Evolutionary conservation across 106 monocot genomes (phyloP).

Genomic region (Dendrobium huoshanense): DNA sequence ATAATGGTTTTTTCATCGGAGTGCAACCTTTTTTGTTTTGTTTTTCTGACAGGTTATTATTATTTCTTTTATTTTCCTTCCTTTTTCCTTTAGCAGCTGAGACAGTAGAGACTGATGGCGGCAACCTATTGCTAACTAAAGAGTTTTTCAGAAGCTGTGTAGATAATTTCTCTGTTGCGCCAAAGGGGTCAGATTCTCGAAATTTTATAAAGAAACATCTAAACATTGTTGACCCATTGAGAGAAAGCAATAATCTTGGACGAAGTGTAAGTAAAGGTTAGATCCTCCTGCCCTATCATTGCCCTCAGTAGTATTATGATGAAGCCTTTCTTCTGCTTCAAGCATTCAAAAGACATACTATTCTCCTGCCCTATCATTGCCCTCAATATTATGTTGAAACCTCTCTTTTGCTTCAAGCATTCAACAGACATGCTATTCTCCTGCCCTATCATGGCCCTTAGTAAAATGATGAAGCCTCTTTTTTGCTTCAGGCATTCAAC

Average conservation of each 20-base stretch:
- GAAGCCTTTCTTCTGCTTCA: background rate
- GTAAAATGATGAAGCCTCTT: background rate
- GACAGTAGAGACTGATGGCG: slow-evolving; percentile 38
- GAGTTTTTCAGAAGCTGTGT: slow-evolving; percentile 63
- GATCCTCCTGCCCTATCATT: background rate
- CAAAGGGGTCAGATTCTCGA: slow-evolving; percentile 24
- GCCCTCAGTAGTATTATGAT: background rate
- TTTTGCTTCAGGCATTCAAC: background rate
- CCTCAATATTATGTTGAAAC: background rate
- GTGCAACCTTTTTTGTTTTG: no score
- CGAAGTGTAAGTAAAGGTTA: slow-evolving; percentile 87
- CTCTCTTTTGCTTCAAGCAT: background rate
- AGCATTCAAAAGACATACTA: background rate
- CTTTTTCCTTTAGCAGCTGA: slow-evolving; percentile 32
- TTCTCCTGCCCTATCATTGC: background rate
- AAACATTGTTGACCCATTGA: slow-evolving; percentile 90
- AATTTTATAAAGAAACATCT: slow-evolving; percentile 62
- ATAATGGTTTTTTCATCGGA: no score
- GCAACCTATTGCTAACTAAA: slow-evolving; percentile 43
- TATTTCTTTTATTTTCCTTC: background rate
- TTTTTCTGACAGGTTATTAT: no score
- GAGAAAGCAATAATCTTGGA: slow-evolving; percentile 84
- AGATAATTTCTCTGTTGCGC: slow-evolving; percentile 30
- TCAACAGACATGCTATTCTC: background rate
- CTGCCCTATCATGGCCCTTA: background rate